These are phyloP conservation scores for Gremmenia infestans DNA, from an alignment of 2,329 filamentous ascomycete genomes.

Conservation along the genomic window DNA sequence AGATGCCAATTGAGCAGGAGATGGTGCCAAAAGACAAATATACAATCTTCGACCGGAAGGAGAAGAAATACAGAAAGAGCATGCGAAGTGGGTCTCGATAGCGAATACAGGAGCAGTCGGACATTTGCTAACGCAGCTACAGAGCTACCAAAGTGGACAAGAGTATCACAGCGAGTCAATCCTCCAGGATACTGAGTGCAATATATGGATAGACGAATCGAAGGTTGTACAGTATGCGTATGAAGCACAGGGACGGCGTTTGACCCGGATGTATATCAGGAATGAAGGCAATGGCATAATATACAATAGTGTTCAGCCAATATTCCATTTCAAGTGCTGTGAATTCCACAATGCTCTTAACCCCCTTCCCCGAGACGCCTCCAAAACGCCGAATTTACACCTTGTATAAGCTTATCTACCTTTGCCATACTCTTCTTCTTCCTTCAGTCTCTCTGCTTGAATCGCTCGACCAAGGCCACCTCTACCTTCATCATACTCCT, in stretches of 20 bases:
- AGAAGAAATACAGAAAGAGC: constrained; percentile 91
- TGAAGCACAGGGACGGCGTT: constrained; percentile 27
- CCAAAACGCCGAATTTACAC: constrained; percentile 11
- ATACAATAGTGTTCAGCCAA: neutral
- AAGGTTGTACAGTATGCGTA: constrained; percentile 21
- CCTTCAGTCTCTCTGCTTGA: constrained; percentile 54
- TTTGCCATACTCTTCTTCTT: constrained; percentile 55
- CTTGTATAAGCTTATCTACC: constrained; percentile 39
- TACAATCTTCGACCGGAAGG: constrained; percentile 94
- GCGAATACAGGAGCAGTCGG: neutral
- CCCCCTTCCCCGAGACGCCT: constrained; percentile 20
- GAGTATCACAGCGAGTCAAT: constrained; percentile 89
- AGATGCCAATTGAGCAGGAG: constrained; percentile 94
- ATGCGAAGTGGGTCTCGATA: constrained; percentile 73
- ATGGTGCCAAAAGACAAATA: constrained; percentile 98
- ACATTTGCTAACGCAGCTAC: constrained; percentile 14
- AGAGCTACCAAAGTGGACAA: constrained; percentile 91
- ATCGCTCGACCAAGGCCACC: constrained; percentile 82
- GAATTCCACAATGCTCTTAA: constrained; percentile 14
- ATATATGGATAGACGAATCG: neutral
- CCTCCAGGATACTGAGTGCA: constrained; percentile 74
- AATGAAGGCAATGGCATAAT: constrained; percentile 23
- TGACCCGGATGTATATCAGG: constrained; percentile 19
- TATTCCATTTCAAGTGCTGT: neutral
- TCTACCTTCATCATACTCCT: constrained; percentile 92